Conservation (phyloP, 2,329 filamentous ascomycete genomes). For the Neurospora crassa region DNA sequence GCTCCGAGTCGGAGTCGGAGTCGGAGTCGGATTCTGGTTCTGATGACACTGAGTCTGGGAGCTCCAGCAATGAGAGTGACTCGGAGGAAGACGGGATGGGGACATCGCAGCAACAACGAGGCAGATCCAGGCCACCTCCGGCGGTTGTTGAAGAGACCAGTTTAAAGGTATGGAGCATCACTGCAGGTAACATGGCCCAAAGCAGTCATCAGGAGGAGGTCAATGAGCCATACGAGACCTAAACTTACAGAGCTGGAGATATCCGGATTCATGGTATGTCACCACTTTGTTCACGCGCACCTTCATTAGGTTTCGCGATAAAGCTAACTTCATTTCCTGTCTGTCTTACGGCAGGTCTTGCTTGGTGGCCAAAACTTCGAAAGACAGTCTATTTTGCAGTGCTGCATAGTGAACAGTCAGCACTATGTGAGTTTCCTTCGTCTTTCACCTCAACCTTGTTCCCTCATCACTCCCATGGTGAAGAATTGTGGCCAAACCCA, state of each 20-base stretch:
- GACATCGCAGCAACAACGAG: not conserved
- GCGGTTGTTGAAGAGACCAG: slow-evolving; percentile 29
- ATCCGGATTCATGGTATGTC: not conserved
- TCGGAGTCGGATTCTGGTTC: not conserved
- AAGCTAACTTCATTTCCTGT: not conserved
- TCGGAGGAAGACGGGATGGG: not conserved
- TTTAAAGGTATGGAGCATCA: slow-evolving; percentile 36
- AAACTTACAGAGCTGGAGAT: not conserved
- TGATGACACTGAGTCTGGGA: not conserved
- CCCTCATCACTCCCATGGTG: not conserved
- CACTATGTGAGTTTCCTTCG: not conserved
- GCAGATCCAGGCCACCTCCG: not conserved
- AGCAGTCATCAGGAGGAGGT: not conserved
- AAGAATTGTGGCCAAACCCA: not conserved
- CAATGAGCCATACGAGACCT: not conserved
- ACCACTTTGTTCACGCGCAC: not conserved
- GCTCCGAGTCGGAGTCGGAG: not conserved
- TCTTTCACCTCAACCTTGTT: not conserved
- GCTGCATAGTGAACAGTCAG: not conserved
- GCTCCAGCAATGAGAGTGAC: not conserved
- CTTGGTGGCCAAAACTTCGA: not conserved
- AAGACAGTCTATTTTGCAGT: not conserved
- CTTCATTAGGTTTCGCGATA: not conserved
- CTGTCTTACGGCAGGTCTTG: not conserved
- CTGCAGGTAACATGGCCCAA: slow-evolving; percentile 5